Conservation (phyloP, 2,329 filamentous ascomycete species). For the Daldinia eschscholtzii region DNA sequence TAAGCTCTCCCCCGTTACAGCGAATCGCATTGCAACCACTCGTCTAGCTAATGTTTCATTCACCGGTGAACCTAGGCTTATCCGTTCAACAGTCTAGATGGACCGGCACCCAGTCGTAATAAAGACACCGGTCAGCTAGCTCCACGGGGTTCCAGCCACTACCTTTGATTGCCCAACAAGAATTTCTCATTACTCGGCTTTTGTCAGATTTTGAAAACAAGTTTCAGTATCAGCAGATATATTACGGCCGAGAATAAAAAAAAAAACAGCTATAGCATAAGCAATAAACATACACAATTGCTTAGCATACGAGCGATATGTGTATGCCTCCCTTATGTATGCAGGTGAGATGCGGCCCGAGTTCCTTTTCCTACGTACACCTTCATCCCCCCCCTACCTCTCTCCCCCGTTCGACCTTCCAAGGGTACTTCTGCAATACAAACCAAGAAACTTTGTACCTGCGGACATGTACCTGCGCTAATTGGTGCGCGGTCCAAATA, state of each 20-base stretch:
- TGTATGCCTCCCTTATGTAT: not conserved
- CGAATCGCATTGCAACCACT: conserved; percentile 3
- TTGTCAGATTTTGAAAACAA: conserved; percentile 26
- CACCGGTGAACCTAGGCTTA: conserved; percentile 29
- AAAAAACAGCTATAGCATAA: conserved; percentile 20
- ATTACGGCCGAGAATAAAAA: conserved; percentile 27
- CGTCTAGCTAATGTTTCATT: not conserved
- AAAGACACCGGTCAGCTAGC: conserved; percentile 26
- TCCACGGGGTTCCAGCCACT: conserved; percentile 28
- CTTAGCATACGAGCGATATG: conserved; percentile 23
- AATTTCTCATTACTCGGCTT: conserved; percentile 5
- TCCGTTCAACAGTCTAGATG: not conserved
- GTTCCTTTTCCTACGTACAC: conserved; percentile 1
- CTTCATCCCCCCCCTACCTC: not conserved
- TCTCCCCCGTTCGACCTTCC: conserved; percentile 3
- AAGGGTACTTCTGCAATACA: conserved; percentile 6
- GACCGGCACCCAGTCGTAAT: conserved; percentile 13
- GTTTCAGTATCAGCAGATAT: conserved; percentile 19
- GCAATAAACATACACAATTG: conserved; percentile 25
- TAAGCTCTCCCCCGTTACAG: not conserved
- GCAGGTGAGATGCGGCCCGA: conserved; percentile 32
- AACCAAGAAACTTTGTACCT: conserved; percentile 7
- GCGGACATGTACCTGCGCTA: conserved; percentile 15
- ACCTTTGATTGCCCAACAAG: conserved; percentile 25
- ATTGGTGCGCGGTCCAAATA: conserved; percentile 49